Conservation (phyloP, 306 rosid species). For the Senna siamea region DNA sequence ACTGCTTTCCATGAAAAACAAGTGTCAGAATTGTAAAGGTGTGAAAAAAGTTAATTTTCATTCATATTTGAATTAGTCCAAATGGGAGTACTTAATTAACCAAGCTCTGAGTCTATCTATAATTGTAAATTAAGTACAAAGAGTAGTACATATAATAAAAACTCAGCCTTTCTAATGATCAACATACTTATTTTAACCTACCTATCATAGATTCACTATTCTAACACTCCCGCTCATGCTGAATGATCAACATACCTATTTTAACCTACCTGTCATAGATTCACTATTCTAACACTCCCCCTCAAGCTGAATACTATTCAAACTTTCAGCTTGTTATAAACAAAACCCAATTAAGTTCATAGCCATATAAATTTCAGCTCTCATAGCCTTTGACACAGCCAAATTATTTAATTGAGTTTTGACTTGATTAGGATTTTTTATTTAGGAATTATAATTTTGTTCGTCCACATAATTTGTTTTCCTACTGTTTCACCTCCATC, state of each 20-base stretch:
- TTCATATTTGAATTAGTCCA: not conserved
- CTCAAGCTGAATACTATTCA: not conserved
- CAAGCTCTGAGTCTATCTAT: not conserved
- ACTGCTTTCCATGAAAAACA: conserved; percentile 70
- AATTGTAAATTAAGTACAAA: not conserved
- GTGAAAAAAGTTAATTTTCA: not conserved
- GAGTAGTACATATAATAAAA: not conserved
- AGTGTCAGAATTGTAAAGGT: conserved; percentile 24
- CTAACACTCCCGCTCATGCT: too few relatives aligned
- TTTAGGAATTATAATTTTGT: too few relatives aligned
- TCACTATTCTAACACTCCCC: not conserved
- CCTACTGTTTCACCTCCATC: too few relatives aligned
- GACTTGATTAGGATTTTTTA: too few relatives aligned
- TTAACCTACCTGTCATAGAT: not conserved
- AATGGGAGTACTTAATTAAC: not conserved
- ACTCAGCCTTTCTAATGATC: not conserved
- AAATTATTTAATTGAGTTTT: too few relatives aligned
- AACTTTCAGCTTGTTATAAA: not conserved
- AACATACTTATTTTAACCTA: not conserved
- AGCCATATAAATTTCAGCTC: too few relatives aligned
- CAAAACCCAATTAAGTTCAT: not conserved
- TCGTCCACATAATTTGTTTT: too few relatives aligned
- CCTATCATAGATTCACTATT: not conserved
- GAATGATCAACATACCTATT: not conserved
- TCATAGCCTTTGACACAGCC: too few relatives aligned